These are phyloP conservation scores for Casuarina cunninghamiana DNA, from an alignment of 306 rosid genomes.

Conservation along the genomic window DNA sequence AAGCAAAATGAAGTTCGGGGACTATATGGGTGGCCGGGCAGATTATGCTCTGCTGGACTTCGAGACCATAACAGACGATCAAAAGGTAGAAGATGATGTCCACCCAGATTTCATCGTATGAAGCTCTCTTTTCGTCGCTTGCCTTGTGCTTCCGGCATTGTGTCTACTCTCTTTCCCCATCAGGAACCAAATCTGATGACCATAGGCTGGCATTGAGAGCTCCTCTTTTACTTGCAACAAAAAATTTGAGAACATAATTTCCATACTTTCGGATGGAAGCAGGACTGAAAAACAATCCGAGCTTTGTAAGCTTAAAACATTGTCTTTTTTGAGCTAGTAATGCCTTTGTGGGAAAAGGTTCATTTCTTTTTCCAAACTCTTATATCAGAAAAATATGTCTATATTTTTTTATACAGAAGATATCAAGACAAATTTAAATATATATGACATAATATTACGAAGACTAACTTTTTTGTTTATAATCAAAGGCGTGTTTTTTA, in stretches of 20 bases:
- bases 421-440: no score
- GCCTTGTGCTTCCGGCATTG: not conserved
- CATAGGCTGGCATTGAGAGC: not conserved
- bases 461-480: no score
- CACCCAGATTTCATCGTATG: slow-evolving; percentile 81
- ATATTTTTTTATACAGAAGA: no score
- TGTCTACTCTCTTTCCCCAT: not conserved
- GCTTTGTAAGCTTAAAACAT: no score
- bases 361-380: no score
- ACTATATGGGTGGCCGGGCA: slow-evolving; percentile 9
- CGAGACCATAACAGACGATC: slow-evolving; percentile 41
- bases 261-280: not conserved
- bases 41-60: slow-evolving; percentile 15
- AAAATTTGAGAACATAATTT: not conserved
- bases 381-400: no score
- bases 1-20: slow-evolving; percentile 3
- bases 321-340: no score
- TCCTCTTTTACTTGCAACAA: not conserved
- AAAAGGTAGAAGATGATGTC: slow-evolving; percentile 69
- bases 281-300: no score
- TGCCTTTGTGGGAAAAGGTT: no score
- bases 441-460: no score
- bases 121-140: slow-evolving; percentile 2
- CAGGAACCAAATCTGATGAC: not conserved
- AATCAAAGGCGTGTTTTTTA: no score